phyloP scores from a whole-genome alignment of 1,284 basidiomycete species.

The Cutaneotrichosporon sp. region DNA sequence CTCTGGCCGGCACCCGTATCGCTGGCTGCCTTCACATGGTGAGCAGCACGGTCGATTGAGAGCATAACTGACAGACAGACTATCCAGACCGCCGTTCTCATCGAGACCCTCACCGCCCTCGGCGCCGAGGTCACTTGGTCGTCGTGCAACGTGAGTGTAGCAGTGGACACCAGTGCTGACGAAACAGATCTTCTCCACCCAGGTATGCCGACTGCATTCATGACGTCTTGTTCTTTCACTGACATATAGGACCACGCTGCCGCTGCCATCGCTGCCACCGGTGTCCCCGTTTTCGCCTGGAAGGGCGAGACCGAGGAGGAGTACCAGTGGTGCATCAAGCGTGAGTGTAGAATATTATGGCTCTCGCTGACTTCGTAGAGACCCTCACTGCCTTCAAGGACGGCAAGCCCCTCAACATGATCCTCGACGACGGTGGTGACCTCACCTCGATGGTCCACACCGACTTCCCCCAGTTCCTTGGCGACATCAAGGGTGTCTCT shows the following conservation, averaged over 20 bases:
- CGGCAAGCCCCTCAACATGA: slow-evolving; percentile 92
- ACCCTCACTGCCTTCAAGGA: slow-evolving; percentile 66
- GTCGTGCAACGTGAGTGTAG: slow-evolving; percentile 98
- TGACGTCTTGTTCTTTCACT: too few species aligned
- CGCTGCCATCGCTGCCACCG: slow-evolving; percentile 95
- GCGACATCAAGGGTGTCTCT: slow-evolving; percentile 83
- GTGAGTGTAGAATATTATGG: too few species aligned
- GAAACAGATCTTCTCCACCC: slow-evolving; percentile 99
- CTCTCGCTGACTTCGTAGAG: too few species aligned
- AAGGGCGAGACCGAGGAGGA: slow-evolving; percentile 99
- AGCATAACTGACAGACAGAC: slow-evolving; percentile 56
- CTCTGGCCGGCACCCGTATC: slow-evolving; percentile 81
- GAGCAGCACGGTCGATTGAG: slow-evolving; percentile 60
- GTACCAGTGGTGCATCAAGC: slow-evolving; percentile 97
- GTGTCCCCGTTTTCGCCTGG: slow-evolving; percentile 98
- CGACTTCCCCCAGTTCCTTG: slow-evolving; percentile 85
- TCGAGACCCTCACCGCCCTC: slow-evolving; percentile 89
- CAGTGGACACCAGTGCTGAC: too few species aligned
- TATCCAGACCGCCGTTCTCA: slow-evolving; percentile 93
- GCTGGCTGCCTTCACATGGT: background rate
- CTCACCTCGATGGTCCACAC: slow-evolving; percentile 92
- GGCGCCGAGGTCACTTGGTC: slow-evolving; percentile 99
- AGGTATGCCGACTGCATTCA: too few species aligned
- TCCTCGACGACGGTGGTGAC: slow-evolving; percentile 98
- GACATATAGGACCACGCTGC: slow-evolving; percentile 99